These are phyloP conservation scores for Chalciporus sphaerocephalus DNA, from an alignment of 768 basidiomycete species.

Conservation along the genomic window DNA sequence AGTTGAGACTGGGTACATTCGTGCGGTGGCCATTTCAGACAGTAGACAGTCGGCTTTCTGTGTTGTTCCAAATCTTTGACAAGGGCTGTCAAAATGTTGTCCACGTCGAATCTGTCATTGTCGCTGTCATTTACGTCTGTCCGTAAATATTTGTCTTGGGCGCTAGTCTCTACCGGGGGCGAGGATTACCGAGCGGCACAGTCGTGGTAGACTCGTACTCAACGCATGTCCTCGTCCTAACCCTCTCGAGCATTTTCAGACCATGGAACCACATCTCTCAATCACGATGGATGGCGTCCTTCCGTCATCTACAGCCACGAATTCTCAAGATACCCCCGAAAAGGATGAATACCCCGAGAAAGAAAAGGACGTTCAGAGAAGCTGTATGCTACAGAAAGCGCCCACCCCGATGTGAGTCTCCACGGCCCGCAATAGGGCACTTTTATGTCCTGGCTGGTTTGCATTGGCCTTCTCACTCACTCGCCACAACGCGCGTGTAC, in stretches of 20 bases:
- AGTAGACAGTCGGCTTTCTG: too few relatives aligned
- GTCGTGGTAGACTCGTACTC: too few relatives aligned
- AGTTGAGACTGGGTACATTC: too few relatives aligned
- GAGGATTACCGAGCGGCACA: too few relatives aligned
- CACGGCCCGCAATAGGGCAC: too few relatives aligned
- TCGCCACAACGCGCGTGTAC: background rate
- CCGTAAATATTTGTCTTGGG: too few relatives aligned
- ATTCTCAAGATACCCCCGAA: background rate
- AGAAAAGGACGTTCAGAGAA: background rate
- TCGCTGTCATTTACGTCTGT: too few relatives aligned
- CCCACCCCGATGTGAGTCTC: slow-evolving; percentile 22
- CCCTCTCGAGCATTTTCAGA: background rate
- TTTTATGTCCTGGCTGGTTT: background rate
- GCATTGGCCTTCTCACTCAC: background rate
- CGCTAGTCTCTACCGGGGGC: background rate
- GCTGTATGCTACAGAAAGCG: slow-evolving; percentile 8
- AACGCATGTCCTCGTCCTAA: background rate
- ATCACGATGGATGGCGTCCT: slow-evolving; percentile 21
- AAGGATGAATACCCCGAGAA: background rate
- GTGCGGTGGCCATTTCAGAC: too few relatives aligned
- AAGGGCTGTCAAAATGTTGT: too few relatives aligned
- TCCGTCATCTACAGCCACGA: background rate
- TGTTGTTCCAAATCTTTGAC: too few relatives aligned
- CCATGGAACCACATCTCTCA: background rate
- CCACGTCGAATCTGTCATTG: too few relatives aligned